Percentiles rank a stretch among this genome's conserved stretches.
These are phyloP conservation scores for Talaromyces ruber DNA, from an alignment of 495 filamentous ascomycete genomes.

Conservation along the genomic window DNA sequence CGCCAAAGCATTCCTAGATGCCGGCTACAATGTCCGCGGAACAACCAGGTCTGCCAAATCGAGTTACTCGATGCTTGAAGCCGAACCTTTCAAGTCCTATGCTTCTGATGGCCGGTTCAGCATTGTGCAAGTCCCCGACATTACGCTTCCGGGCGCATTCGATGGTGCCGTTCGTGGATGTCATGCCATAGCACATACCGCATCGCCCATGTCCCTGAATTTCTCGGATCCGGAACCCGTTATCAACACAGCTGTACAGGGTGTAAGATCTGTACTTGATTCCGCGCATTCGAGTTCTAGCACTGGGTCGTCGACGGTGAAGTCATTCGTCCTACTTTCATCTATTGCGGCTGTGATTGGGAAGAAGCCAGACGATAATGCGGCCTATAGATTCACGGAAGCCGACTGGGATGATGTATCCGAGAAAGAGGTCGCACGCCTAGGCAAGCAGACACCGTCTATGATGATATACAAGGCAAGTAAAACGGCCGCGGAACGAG, in stretches of 20 bases:
- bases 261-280: neutral
- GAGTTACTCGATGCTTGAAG: neutral
- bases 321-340: slow-evolving; percentile 38
- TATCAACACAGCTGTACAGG: slow-evolving; percentile 50
- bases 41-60: slow-evolving; percentile 9
- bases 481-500: slow-evolving; percentile 36
- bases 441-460: neutral
- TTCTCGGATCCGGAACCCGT: slow-evolving; percentile 51
- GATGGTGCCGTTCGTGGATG: slow-evolving; percentile 15
- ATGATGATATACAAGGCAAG: slow-evolving; percentile 26
- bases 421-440: slow-evolving; percentile 19
- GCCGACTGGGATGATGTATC: slow-evolving; percentile 41
- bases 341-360: slow-evolving; percentile 35
- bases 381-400: slow-evolving; percentile 34
- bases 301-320: neutral
- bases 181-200: slow-evolving; percentile 5
- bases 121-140: slow-evolving; percentile 29
- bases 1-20: slow-evolving; percentile 26
- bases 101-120: slow-evolving; percentile 21
- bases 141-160: slow-evolving; percentile 25
- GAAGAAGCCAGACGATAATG: slow-evolving; percentile 11
- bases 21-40: slow-evolving; percentile 30
- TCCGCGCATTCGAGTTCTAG: neutral
- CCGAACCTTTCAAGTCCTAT: neutral
- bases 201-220: slow-evolving; percentile 21